Evolutionary conservation across 2,329 filamentous ascomycete genomes (phyloP).

Genomic region (Trichoderma pleuroti): DNA sequence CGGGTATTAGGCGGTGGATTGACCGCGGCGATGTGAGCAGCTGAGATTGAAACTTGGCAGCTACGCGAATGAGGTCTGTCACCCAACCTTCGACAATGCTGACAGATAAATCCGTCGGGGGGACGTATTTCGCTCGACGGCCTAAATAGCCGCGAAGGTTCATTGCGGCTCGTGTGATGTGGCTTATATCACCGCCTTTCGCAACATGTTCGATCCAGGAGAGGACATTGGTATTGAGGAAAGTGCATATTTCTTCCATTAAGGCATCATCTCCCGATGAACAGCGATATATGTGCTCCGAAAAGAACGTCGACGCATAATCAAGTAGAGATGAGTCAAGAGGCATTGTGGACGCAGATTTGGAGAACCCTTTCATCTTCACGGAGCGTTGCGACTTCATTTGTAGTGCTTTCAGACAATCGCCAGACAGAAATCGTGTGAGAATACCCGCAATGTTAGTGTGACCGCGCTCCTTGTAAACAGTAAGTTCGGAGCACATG

Average conservation of each 20-base stretch:
- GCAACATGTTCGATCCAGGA: constrained; percentile 9
- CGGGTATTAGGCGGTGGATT: constrained; percentile 1
- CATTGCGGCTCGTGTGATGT: background rate
- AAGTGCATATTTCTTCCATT: background rate
- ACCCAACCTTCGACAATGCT: background rate
- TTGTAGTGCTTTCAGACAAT: background rate
- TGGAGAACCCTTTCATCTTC: background rate
- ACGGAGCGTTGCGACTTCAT: background rate
- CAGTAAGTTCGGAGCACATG: background rate
- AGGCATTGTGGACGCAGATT: background rate
- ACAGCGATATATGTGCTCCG: background rate
- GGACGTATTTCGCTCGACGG: background rate
- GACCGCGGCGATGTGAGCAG: background rate
- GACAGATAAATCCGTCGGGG: background rate
- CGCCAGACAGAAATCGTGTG: background rate
- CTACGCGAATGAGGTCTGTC: background rate
- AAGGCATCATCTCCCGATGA: background rate
- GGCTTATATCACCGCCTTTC: background rate
- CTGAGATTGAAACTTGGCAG: background rate
- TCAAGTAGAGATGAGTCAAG: background rate
- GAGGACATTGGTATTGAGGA: background rate
- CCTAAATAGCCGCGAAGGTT: background rate
- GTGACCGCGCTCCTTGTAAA: background rate
- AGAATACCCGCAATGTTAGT: background rate
- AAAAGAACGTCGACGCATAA: background rate